phyloP scores from a whole-genome alignment of 148 eudicot species.

The Euryodendron excelsum region DNA sequence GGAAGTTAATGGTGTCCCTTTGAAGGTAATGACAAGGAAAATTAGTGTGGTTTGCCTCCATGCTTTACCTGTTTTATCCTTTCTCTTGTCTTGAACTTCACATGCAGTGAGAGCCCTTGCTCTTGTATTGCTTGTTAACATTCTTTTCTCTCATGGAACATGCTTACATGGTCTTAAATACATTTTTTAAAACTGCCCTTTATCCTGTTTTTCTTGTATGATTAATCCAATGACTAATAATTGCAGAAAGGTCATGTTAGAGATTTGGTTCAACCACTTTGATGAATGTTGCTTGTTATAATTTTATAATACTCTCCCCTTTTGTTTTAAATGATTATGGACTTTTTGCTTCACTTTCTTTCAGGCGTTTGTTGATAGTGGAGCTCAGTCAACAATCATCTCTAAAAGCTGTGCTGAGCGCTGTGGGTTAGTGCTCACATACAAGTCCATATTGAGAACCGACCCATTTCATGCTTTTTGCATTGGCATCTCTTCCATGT shows the following conservation, averaged over 20 bases:
- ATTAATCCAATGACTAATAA: neutral
- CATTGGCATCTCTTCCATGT: neutral
- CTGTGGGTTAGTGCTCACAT: slow-evolving; percentile 66
- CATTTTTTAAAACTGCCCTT: neutral
- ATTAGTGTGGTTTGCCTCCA: neutral
- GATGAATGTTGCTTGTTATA: neutral
- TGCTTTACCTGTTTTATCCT: slow-evolving; percentile 9
- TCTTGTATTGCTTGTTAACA: slow-evolving; percentile 1
- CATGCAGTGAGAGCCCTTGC: neutral
- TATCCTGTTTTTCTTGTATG: neutral
- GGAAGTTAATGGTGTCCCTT: slow-evolving; percentile 98
- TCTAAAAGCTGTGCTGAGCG: slow-evolving; percentile 97
- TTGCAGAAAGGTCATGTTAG: neutral
- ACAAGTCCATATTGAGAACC: neutral
- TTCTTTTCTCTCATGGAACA: neutral
- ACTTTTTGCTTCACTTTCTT: slow-evolving; percentile 14
- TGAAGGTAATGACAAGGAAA: slow-evolving; percentile 61
- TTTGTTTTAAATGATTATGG: slow-evolving; percentile 5
- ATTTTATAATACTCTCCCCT: neutral
- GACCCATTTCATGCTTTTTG: neutral
- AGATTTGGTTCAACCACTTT: neutral
- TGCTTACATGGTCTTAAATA: neutral
- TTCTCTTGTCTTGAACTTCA: neutral
- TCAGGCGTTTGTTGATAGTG: slow-evolving; percentile 99
- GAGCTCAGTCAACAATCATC: slow-evolving; percentile 97